Base-by-base conservation (phyloP, 1,284 basidiomycete species). In the Volvariella surrecta region DNA sequence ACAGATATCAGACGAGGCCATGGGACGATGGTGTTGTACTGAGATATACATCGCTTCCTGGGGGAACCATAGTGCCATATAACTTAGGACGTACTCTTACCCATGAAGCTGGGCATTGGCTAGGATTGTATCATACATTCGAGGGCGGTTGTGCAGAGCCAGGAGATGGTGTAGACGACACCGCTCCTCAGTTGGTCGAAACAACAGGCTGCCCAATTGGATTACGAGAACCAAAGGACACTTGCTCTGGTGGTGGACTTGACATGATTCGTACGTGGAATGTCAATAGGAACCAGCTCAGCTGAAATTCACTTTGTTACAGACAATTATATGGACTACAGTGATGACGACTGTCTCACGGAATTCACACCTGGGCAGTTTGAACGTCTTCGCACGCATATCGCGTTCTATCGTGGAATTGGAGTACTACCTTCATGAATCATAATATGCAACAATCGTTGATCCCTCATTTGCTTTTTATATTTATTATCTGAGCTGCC, bases 271-370 rank as follows among this genome's bases (percentile, higher is more conserved):
- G 39, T 41, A 19, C 19, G 39, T 24, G 11, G 4, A 10, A 10
- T 39, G 38, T 39, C 6, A 39, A 8, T 4, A 18, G 4, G 8
- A 15, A 19, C 4, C 9, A 17, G 24, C 11, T 9, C 30, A 22
- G 16, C 39, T 16, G 11, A 30, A 4, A 10, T 41, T 15, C n/a
- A 4, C n/a, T 10, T 38, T 28, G 21, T 10, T 4, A 20, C 16
- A 49, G 46, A 45, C 21, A 49, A 47, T 40, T 47, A 28, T n/a
- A 49, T 49, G 51, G 49, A 49, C 39, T 52, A 50, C 39, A 35
- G 42, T 3, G 46, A 42, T 19, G 51, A 52, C 18, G 45, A 31
- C 2, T 52, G 51, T 39, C 38, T 46, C 17, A 46, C 40, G 17
- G 15, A 37, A 21, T 52, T 52, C 42, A 49, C 49, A 2, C 41